Conservation (phyloP, 306 rosid species). For the Argentina anserina region DNA sequence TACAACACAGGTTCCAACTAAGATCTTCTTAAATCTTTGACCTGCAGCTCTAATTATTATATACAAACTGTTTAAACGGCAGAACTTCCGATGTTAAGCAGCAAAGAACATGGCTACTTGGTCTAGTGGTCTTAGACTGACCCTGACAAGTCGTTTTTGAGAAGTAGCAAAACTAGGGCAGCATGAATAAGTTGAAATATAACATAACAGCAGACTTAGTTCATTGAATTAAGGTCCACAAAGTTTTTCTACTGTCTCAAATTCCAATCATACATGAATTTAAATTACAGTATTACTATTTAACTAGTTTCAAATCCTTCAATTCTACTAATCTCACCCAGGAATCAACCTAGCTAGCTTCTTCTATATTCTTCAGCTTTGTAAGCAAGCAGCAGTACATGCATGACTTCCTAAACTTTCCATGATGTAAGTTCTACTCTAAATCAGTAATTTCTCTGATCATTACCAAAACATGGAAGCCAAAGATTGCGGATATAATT, state of each 20-base stretch:
- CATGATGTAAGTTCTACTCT: not conserved
- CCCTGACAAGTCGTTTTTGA: conserved; percentile 7
- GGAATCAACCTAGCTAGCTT: not conserved
- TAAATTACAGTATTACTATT: not conserved
- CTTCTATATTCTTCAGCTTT: not conserved
- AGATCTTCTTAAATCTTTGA: conserved; percentile 12
- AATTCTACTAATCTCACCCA: not conserved
- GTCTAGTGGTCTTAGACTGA: not conserved
- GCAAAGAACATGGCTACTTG: conserved; percentile 15
- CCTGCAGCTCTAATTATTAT: not conserved
- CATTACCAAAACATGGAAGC: not conserved
- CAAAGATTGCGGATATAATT: not conserved
- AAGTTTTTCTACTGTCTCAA: not conserved
- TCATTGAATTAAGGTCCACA: conserved; percentile 14
- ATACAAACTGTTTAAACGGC: not conserved
- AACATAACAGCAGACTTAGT: not conserved
- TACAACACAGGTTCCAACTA: not conserved
- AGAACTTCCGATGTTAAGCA: conserved; percentile 1
- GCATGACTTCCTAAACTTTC: not conserved
- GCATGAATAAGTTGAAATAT: not conserved
- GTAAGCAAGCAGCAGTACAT: not conserved
- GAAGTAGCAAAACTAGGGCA: not conserved
- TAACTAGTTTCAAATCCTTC: not conserved
- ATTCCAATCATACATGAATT: not conserved
- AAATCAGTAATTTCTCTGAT: not conserved